These are phyloP conservation scores for Coemansia sp. DNA, from an alignment of 192 early-diverging fungal species.

Conservation along the genomic window DNA sequence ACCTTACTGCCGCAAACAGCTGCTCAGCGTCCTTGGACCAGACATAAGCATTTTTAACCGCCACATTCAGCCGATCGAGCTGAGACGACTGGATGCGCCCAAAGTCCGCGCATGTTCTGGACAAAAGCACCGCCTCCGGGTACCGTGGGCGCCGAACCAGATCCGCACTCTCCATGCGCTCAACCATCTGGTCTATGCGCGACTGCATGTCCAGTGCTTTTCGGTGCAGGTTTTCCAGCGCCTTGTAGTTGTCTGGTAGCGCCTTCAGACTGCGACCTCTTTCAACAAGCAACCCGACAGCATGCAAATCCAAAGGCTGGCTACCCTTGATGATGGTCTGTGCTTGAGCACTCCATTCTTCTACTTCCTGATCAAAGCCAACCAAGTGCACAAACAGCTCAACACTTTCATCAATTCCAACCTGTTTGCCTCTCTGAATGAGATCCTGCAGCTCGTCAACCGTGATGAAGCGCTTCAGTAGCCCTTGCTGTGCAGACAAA, in stretches of 20 bases:
- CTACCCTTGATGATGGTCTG: constrained; percentile 13
- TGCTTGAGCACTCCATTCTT: constrained; percentile 21
- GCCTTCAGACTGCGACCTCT: constrained; percentile 38
- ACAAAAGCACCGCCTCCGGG: constrained; percentile 16
- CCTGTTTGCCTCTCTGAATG: constrained; percentile 16
- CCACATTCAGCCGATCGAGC: constrained; percentile 11
- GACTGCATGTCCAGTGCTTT: constrained; percentile 40
- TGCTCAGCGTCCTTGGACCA: constrained; percentile 21
- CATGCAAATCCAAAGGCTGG: constrained; percentile 18
- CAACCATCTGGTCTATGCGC: constrained; percentile 26
- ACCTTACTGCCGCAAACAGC: constrained; percentile 19
- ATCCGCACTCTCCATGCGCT: constrained; percentile 17
- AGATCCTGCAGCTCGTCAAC: constrained; percentile 1
- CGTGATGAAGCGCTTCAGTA: constrained; percentile 14
- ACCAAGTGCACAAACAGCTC: constrained; percentile 12
- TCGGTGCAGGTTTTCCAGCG: constrained; percentile 27
- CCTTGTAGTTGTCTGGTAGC: constrained; percentile 21
- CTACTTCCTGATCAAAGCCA: not conserved
- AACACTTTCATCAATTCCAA: constrained; percentile 5
- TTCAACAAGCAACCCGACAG: constrained; percentile 36
- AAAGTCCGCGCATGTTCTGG: constrained; percentile 19
- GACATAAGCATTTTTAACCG: constrained; percentile 13
- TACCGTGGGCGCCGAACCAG: constrained; percentile 40
- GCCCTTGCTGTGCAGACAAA: constrained; percentile 6
- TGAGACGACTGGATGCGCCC: constrained; percentile 36